A percentile compares a stretch with the other conserved stretches of the same genome.
phyloP scores from a whole-genome alignment of 768 basidiomycete genomes.

The Hygrophorus russula region DNA sequence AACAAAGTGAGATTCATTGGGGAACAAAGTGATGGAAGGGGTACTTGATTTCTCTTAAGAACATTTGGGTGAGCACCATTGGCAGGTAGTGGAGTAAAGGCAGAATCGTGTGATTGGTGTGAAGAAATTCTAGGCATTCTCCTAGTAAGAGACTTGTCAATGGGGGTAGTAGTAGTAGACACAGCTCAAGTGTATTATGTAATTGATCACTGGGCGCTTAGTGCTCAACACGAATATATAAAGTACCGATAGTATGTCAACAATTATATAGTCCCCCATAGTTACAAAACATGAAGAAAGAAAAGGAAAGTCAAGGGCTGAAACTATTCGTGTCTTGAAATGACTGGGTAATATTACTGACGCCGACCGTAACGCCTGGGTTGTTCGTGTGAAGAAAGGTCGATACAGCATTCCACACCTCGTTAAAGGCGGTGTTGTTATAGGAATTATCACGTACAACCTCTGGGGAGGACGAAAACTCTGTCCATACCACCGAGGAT shows the following conservation, averaged over 20 bases:
- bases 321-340: constrained; percentile 21
- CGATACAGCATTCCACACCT: constrained; percentile 37
- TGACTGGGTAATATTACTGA: constrained; percentile 34
- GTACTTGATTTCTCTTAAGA: constrained; percentile 41
- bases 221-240: constrained; percentile 3
- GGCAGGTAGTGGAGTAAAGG: constrained; percentile 16
- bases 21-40: constrained; percentile 8
- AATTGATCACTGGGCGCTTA: no score
- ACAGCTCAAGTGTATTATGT: not conserved
- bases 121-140: constrained; percentile 29
- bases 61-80: constrained; percentile 31
- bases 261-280: no score
- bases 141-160: constrained; percentile 1
- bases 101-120: constrained; percentile 14
- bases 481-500: constrained; percentile 37
- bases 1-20: not conserved
- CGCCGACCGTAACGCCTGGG: constrained; percentile 17
- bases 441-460: constrained; percentile 42
- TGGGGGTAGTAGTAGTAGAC: no score
- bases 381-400: constrained; percentile 21
- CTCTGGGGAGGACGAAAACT: constrained; percentile 35
- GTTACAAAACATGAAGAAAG: no score
- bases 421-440: constrained; percentile 30
- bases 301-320: constrained; percentile 9
- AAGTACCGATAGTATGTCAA: no score